Conservation (phyloP, 352 stramenopile genomes). For the Globisporangium yorkense region DNA sequence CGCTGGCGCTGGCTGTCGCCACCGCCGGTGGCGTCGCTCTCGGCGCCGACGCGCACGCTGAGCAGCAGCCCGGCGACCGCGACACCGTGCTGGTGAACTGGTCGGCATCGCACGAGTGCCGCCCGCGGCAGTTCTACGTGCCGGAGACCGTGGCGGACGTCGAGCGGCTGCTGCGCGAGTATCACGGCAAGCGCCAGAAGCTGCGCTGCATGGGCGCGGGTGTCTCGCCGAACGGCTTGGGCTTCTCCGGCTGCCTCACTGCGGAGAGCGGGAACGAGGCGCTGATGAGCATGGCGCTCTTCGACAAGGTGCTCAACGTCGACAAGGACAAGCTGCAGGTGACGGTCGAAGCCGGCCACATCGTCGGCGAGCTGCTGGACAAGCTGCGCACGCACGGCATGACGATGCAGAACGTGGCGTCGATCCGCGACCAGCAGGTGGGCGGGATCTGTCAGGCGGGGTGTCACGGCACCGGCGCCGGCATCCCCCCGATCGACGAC, state of each 20-base stretch:
- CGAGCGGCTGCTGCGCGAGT: constrained; percentile 45
- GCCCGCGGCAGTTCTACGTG: constrained; percentile 54
- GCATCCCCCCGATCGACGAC: constrained; percentile 95
- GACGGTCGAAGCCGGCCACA: constrained; percentile 83
- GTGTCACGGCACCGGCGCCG: constrained; percentile 94
- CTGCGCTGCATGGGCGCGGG: constrained; percentile 94
- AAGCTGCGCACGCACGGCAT: constrained; percentile 80
- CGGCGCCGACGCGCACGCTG: constrained; percentile 7
- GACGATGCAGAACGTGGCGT: constrained; percentile 98
- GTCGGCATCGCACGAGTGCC: constrained; percentile 75
- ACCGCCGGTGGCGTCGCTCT: constrained; percentile 15
- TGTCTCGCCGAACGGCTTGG: constrained; percentile 95
- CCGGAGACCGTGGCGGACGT: constrained; percentile 71
- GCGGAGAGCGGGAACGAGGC: constrained; percentile 33
- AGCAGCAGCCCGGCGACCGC: constrained; percentile 23
- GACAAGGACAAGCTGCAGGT: constrained; percentile 89
- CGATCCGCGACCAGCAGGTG: constrained; percentile 97
- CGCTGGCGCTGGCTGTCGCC: constrained; percentile 12
- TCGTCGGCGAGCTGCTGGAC: constrained; percentile 73
- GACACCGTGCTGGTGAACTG: constrained; percentile 78
- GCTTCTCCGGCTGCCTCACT: constrained; percentile 59
- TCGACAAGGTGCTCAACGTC: constrained; percentile 91
- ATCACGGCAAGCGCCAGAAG: constrained; percentile 66
- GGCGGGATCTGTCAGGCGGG: constrained; percentile 94
- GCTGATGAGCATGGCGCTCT: constrained; percentile 90